Evolutionary conservation across 495 filamentous ascomycete genomes (phyloP), one percentile per base, ranked within the genome.

Genomic region (Penicillium canariense): DNA sequence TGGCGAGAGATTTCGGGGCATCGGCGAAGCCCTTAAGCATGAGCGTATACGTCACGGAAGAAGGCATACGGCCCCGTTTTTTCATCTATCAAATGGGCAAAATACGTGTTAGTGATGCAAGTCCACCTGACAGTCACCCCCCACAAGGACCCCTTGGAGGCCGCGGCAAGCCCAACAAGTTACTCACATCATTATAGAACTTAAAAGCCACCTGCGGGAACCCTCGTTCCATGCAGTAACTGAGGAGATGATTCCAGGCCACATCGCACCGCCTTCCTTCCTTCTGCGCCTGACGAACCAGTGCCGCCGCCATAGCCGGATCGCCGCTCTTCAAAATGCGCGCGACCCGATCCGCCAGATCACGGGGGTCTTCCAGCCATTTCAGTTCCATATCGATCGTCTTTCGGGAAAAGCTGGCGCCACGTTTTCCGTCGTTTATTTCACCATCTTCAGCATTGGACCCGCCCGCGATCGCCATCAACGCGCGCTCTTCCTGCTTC

Each of bases 221-320:
- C 7, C 78, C 75, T 20, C 80, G 70, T 12, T 79, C 73, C 72
- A 96, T 71, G 48, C 82, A 77, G 63, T 87, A 84, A 35, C 88
- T 81, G 44, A 97, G 82, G 26, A 96, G 61, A 68, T 88, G 81
- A 73, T 97, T 97, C 93, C 93, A 97, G 45, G 85, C 85, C 46
- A 91, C 89, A 9, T 78, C 69, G 51, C 84, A 84, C 38, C 82
- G 76, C 49, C 79, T 73, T 11, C 73, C 50, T 54, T 78, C 81
- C 62, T 84, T 87, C 42, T 70, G 64, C 23, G 87, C 87, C 55
- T 74, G 68, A 44, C 85, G 83, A n/a, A 88, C 78, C 54, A 96
- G 53, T 8, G 76, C 70, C 22, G 82, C 63, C 22, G 91, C 91
- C 61, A 90, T 81, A 8, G 80, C 76, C 26, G 77, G 71, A 15